Conservation (phyloP, 768 basidiomycete genomes). For the Fibroporia radiculosa region DNA sequence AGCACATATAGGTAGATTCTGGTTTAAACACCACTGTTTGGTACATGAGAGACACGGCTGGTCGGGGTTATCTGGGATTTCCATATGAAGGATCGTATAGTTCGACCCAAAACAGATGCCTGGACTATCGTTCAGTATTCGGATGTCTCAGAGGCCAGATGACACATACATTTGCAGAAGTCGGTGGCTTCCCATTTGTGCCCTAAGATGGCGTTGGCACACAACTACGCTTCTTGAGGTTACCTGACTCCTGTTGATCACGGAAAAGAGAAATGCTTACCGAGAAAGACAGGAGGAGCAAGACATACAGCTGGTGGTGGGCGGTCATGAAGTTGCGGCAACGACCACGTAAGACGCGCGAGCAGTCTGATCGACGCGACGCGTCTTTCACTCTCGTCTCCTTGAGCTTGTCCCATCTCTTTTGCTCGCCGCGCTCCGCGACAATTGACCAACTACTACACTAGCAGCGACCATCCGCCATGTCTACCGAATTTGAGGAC, state of each 20-base stretch:
- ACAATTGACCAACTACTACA: slow-evolving; percentile 4
- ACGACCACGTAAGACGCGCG: slow-evolving; percentile 8
- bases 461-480: slow-evolving; percentile 21
- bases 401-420: no score
- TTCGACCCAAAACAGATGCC: slow-evolving; percentile 89
- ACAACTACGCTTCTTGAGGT: slow-evolving; percentile 24
- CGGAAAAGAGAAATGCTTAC: slow-evolving; percentile 11
- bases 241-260: neutral
- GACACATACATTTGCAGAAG: slow-evolving; percentile 76
- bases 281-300: slow-evolving; percentile 13
- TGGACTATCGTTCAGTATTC: slow-evolving; percentile 26
- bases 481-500: slow-evolving; percentile 87
- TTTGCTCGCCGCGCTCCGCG: neutral
- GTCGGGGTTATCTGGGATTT: slow-evolving; percentile 72
- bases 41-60: slow-evolving; percentile 93
- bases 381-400: neutral
- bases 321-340: slow-evolving; percentile 13
- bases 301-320: slow-evolving; percentile 12
- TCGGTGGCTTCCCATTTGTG: slow-evolving; percentile 86
- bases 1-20: slow-evolving; percentile 77
- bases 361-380: neutral
- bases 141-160: neutral
- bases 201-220: slow-evolving; percentile 34
- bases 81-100: slow-evolving; percentile 77
- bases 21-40: slow-evolving; percentile 92